Percentiles rank a stretch among this genome's conserved stretches.
These are phyloP conservation scores for Skeletonema potamos DNA, from an alignment of 108 stramenopile species.

Conservation along the genomic window DNA sequence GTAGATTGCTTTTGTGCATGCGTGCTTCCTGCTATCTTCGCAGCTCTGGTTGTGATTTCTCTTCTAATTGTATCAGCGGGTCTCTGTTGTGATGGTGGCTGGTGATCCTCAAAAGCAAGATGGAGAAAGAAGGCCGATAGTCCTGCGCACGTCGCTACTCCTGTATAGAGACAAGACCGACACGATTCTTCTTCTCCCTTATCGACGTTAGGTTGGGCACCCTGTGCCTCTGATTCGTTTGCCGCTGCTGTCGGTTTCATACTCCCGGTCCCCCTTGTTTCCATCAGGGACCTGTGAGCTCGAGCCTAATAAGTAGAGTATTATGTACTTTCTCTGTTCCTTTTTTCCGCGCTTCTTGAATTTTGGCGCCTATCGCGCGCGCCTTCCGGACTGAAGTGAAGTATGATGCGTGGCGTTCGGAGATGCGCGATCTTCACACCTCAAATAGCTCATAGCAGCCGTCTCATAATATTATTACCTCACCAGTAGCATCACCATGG, in stretches of 20 bases:
- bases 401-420: too few species aligned
- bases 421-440: background rate
- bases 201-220: background rate
- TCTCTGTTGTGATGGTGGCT: background rate
- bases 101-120: slow-evolving; percentile 50
- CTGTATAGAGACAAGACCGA: slow-evolving; percentile 63
- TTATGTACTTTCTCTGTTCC: too few species aligned
- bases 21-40: background rate
- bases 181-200: slow-evolving; percentile 45
- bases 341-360: too few species aligned
- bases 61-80: background rate
- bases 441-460: too few species aligned
- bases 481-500: background rate
- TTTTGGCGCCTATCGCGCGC: too few species aligned
- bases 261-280: too few species aligned
- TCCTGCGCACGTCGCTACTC: slow-evolving; percentile 64
- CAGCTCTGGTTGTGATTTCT: background rate
- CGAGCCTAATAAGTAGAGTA: too few species aligned
- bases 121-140: slow-evolving; percentile 69
- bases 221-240: background rate
- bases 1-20: background rate
- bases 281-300: too few species aligned
- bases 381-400: too few species aligned
- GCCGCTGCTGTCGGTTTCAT: background rate
- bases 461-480: too few species aligned